Evolutionary conservation across 1,139 yeast species (phyloP).

Genomic region (Yamadazyma blattariae): DNA sequence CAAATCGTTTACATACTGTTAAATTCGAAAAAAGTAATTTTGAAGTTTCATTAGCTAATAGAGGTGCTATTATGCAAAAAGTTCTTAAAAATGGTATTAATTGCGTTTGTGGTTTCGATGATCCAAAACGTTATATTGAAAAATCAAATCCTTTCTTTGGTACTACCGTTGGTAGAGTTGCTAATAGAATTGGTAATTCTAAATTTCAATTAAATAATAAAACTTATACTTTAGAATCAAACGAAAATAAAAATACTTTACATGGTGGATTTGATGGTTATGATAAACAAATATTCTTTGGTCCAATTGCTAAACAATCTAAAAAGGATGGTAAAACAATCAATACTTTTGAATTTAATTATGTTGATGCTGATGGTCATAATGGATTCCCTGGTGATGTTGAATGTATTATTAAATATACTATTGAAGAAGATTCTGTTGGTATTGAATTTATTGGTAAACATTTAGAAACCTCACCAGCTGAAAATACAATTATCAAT

Average conservation of each 20-base stretch:
- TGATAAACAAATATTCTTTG: slow-evolving; percentile 47
- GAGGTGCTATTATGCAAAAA: slow-evolving; percentile 52
- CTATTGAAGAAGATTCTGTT: slow-evolving; percentile 26
- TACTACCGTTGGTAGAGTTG: slow-evolving; percentile 62
- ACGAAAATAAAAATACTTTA: slow-evolving; percentile 43
- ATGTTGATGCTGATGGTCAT: slow-evolving; percentile 44
- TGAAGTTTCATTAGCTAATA: slow-evolving; percentile 45
- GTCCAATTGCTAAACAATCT: slow-evolving; percentile 43
- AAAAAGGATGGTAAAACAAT: slow-evolving; percentile 21
- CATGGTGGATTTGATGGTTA: slow-evolving; percentile 55
- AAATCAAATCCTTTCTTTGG: slow-evolving; percentile 53
- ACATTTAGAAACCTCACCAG: slow-evolving; percentile 33
- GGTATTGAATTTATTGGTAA: slow-evolving; percentile 49
- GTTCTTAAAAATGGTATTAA: slow-evolving; percentile 32
- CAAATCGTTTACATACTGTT: slow-evolving; percentile 43
- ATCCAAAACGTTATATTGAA: slow-evolving; percentile 33
- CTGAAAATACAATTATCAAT: slow-evolving; percentile 50
- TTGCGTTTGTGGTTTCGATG: slow-evolving; percentile 33
- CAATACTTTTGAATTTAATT: slow-evolving; percentile 34
- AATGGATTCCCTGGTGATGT: slow-evolving; percentile 59
- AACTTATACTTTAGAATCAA: slow-evolving; percentile 37
- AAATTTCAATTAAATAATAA: slow-evolving; percentile 39
- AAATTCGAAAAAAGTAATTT: slow-evolving; percentile 31
- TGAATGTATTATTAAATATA: slow-evolving; percentile 41
- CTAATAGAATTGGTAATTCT: slow-evolving; percentile 57